Evolutionary conservation across 306 rosid genomes (phyloP).

Genomic region (Argentina anserina): DNA sequence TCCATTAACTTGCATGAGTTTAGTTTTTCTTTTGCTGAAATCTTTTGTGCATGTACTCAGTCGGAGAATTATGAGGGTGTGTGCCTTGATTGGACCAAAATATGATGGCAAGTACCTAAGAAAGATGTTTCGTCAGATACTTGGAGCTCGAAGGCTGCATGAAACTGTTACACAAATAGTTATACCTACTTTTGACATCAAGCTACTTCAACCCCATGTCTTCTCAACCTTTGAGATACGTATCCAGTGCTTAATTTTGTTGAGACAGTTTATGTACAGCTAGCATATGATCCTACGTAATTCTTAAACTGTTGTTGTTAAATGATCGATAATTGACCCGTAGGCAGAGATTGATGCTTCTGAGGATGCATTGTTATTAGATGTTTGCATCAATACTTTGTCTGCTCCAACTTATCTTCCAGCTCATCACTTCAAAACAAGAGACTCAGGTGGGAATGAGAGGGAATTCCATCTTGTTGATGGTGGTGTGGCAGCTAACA

Average conservation of each 20-base stretch:
- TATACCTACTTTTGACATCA: constrained; percentile 26
- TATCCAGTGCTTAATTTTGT: not conserved
- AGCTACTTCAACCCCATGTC: constrained; percentile 10
- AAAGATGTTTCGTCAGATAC: not conserved
- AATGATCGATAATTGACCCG: not conserved
- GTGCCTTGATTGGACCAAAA: constrained; percentile 29
- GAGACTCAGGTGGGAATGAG: constrained; percentile 6
- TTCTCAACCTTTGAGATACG: constrained; percentile 9
- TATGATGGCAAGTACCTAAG: constrained; percentile 29
- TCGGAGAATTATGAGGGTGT: constrained; percentile 16
- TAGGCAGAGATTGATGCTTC: constrained; percentile 17
- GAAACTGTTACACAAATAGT: constrained; percentile 28
- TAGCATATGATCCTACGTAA: not conserved
- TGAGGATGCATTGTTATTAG: constrained; percentile 24
- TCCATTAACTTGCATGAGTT: not conserved
- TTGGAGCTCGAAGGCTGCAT: constrained; percentile 19
- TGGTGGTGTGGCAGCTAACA: constrained; percentile 39
- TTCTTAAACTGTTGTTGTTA: not conserved
- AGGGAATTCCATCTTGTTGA: constrained; percentile 35
- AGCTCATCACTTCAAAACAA: constrained; percentile 25
- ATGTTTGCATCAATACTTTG: constrained; percentile 29
- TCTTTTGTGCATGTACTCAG: constrained; percentile 19
- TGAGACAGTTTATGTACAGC: not conserved
- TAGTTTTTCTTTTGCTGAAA: not conserved
- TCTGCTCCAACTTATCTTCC: constrained; percentile 37